These are phyloP conservation scores for Nakazawaea ambrosiae DNA, from an alignment of 805 yeast genomes.

Conservation along the genomic window DNA sequence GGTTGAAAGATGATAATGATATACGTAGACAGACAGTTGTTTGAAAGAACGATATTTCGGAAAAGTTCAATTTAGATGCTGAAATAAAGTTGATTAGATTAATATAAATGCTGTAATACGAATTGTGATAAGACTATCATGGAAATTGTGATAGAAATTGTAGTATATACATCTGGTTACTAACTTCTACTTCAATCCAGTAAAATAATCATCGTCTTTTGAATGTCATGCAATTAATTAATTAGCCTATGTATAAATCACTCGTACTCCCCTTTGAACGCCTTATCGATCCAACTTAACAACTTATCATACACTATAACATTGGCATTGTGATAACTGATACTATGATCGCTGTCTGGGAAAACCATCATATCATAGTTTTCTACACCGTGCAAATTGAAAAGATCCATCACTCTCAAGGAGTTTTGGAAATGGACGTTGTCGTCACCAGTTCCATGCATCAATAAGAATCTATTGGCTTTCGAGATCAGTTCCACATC, in stretches of 20 bases:
- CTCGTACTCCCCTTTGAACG: slow-evolving; percentile 45
- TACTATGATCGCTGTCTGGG: slow-evolving; percentile 77
- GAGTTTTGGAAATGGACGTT: slow-evolving; percentile 94
- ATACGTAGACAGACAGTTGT: too few relatives aligned
- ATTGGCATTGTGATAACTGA: slow-evolving; percentile 66
- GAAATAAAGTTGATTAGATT: too few relatives aligned
- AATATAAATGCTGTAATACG: too few relatives aligned
- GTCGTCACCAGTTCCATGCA: slow-evolving; percentile 98
- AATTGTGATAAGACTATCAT: too few relatives aligned
- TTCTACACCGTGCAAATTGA: slow-evolving; percentile 68
- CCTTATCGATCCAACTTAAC: slow-evolving; percentile 55
- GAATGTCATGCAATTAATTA: too few relatives aligned
- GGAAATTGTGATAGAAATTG: too few relatives aligned
- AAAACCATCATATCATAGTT: slow-evolving; percentile 76
- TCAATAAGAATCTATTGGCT: slow-evolving; percentile 64
- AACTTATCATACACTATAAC: slow-evolving; percentile 63
- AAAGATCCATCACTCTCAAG: slow-evolving; percentile 64
- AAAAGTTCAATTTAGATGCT: too few relatives aligned
- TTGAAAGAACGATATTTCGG: too few relatives aligned
- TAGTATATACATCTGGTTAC: too few relatives aligned
- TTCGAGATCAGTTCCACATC: slow-evolving; percentile 49
- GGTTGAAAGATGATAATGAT: too few relatives aligned
- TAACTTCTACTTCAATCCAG: too few relatives aligned
- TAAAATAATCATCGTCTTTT: too few relatives aligned
- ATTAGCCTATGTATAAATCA: slow-evolving; percentile 14